Conservation (phyloP, 495 filamentous ascomycete species). For the Penicillium soppii region DNA sequence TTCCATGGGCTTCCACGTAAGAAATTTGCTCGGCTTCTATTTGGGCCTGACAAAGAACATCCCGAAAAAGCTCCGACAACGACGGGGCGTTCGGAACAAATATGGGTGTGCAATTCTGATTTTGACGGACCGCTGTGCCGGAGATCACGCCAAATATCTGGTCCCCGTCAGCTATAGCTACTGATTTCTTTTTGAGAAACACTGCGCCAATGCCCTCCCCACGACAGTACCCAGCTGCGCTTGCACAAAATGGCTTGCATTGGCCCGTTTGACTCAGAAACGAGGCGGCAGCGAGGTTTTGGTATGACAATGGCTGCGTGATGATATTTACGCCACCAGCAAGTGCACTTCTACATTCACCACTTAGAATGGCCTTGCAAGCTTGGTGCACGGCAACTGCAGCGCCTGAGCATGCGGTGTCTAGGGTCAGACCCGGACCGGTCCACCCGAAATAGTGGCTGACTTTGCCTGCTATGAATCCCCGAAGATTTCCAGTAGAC, state of each 20-base stretch:
- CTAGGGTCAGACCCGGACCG: slow-evolving; percentile 34
- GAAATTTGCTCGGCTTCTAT: slow-evolving; percentile 16
- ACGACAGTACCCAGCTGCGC: slow-evolving; percentile 39
- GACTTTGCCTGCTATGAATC: slow-evolving; percentile 27
- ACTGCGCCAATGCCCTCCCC: slow-evolving; percentile 35
- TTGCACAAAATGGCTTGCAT: slow-evolving; percentile 60
- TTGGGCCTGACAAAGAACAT: background rate
- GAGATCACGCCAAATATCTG: slow-evolving; percentile 60
- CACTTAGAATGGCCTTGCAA: slow-evolving; percentile 27
- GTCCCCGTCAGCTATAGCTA: slow-evolving; percentile 61
- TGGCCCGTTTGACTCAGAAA: slow-evolving; percentile 49
- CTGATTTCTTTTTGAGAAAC: slow-evolving; percentile 54
- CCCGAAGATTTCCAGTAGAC: slow-evolving; percentile 23
- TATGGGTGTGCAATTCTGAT: slow-evolving; percentile 59
- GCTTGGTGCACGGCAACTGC: slow-evolving; percentile 34
- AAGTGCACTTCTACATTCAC: slow-evolving; percentile 31
- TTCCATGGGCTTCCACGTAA: slow-evolving; percentile 42
- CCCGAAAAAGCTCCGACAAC: slow-evolving; percentile 24
- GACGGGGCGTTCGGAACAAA: slow-evolving; percentile 46
- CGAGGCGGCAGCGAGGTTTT: slow-evolving; percentile 36
- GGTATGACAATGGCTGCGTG: slow-evolving; percentile 22
- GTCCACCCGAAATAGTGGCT: slow-evolving; percentile 42
- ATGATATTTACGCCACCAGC: slow-evolving; percentile 42
- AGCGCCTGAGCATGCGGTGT: slow-evolving; percentile 47
- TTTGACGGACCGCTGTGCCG: slow-evolving; percentile 58